Percentiles rank a stretch among this genome's conserved stretches.
Conservation (phyloP, 306 rosid species). For the Quillaja saponaria region DNA sequence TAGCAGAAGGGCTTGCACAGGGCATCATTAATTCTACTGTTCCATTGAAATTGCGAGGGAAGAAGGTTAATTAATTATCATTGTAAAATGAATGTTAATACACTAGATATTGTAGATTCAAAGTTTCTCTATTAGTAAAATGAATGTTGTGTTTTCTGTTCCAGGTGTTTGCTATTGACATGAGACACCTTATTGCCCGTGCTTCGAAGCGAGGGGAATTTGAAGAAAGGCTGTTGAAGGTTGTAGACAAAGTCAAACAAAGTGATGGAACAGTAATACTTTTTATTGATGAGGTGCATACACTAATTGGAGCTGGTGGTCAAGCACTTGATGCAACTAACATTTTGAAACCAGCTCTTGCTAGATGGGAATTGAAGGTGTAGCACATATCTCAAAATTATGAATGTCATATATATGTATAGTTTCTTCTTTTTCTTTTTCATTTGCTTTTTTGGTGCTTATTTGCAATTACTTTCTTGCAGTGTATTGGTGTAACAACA, state of each 20-base stretch:
- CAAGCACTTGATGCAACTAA: constrained; percentile 16
- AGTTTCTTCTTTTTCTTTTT: background rate
- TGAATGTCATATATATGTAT: background rate
- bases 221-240: background rate
- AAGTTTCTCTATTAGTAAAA: background rate
- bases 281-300: constrained; percentile 31
- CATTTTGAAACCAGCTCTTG: constrained; percentile 13
- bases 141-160: background rate
- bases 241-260: constrained; percentile 1
- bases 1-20: constrained; percentile 18
- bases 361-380: constrained; percentile 30
- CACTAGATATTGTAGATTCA: background rate
- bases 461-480: background rate
- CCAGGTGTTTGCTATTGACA: constrained; percentile 26
- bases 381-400: background rate
- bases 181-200: constrained; percentile 13
- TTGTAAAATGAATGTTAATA: too few relatives aligned
- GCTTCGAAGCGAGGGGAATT: constrained; percentile 5
- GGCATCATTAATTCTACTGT: constrained; percentile 8
- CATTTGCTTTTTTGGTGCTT: background rate
- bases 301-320: constrained; percentile 14
- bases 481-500: constrained; percentile 28
- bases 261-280: constrained; percentile 22
- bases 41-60: constrained; percentile 7
- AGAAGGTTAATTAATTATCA: background rate